Evolutionary conservation across 331 rosid species (phyloP).

Genomic region (Quercus lobata): DNA sequence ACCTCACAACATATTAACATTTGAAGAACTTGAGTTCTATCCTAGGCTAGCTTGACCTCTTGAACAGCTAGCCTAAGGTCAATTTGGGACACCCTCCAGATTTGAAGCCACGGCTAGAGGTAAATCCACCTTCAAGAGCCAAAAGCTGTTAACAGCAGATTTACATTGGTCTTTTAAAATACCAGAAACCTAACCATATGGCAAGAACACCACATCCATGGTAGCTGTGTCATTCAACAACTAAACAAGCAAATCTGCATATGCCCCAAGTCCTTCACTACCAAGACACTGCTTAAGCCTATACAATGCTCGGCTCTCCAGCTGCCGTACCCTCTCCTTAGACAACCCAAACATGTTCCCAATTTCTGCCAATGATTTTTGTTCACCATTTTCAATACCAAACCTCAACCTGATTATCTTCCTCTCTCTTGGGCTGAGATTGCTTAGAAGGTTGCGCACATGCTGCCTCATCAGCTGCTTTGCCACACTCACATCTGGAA

Average conservation of each 20-base stretch:
- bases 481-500: conserved; percentile 53
- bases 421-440: conserved; percentile 64
- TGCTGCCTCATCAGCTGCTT: conserved; percentile 85
- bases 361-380: conserved; percentile 54
- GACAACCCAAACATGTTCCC: conserved; percentile 65
- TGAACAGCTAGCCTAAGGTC: neutral
- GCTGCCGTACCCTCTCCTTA: conserved; percentile 78
- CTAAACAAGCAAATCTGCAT: conserved; percentile 55
- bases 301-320: conserved; percentile 67
- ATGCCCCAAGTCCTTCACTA: conserved; percentile 68
- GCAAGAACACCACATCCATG: neutral
- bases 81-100: neutral
- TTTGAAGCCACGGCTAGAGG: neutral
- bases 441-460: conserved; percentile 47
- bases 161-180: too few relatives aligned
- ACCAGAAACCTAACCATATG: neutral
- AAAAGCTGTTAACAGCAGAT: neutral
- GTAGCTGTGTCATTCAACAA: neutral
- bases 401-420: conserved; percentile 70
- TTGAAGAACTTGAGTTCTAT: neutral
- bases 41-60: neutral
- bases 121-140: neutral
- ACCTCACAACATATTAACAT: neutral
- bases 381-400: conserved; percentile 71
- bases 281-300: conserved; percentile 68